Percentiles rank a stretch among this genome's conserved stretches.
Conservation (phyloP, 2,329 filamentous ascomycete genomes). For the Phaeosphaeria sp. region DNA sequence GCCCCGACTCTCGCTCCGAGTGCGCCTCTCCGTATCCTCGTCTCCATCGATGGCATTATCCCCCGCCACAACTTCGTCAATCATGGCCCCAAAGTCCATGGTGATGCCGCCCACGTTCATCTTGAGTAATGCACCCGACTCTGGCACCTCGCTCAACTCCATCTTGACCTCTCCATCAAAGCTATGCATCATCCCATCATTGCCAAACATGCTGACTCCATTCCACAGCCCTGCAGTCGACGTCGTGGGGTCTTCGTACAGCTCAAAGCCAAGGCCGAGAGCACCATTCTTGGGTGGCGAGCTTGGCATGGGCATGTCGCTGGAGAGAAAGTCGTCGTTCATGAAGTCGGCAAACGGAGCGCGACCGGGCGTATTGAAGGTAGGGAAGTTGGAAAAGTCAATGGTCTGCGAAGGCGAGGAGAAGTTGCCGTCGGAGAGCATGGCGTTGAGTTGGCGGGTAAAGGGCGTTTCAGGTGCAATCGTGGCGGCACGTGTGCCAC, state of each 20-base stretch:
- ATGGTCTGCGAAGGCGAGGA: conserved; percentile 39
- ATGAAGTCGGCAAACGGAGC: conserved; percentile 38
- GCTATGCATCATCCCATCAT: conserved; percentile 33
- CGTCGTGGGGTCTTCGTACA: conserved; percentile 48
- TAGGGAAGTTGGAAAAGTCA: conserved; percentile 45
- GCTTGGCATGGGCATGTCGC: conserved; percentile 46
- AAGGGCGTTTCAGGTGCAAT: conserved; percentile 60
- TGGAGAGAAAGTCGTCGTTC: conserved; percentile 42
- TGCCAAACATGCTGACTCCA: conserved; percentile 42
- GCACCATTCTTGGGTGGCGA: conserved; percentile 37
- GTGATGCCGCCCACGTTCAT: conserved; percentile 37
- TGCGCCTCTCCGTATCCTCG: conserved; percentile 3
- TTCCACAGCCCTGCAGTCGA: conserved; percentile 43
- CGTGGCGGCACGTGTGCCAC: conserved; percentile 39
- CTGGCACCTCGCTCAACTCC: conserved; percentile 11
- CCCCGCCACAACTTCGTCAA: conserved; percentile 41
- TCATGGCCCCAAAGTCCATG: conserved; percentile 46
- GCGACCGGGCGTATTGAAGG: conserved; percentile 38
- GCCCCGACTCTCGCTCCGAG: not conserved
- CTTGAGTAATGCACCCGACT: conserved; percentile 26
- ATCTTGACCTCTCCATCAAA: conserved; percentile 16
- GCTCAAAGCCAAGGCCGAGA: conserved; percentile 36
- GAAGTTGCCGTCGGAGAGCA: conserved; percentile 56
- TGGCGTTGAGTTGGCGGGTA: conserved; percentile 67
- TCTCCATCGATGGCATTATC: conserved; percentile 16